phyloP scores from a whole-genome alignment of 257 asterid genomes.

The Fraxinus cuspidata region DNA sequence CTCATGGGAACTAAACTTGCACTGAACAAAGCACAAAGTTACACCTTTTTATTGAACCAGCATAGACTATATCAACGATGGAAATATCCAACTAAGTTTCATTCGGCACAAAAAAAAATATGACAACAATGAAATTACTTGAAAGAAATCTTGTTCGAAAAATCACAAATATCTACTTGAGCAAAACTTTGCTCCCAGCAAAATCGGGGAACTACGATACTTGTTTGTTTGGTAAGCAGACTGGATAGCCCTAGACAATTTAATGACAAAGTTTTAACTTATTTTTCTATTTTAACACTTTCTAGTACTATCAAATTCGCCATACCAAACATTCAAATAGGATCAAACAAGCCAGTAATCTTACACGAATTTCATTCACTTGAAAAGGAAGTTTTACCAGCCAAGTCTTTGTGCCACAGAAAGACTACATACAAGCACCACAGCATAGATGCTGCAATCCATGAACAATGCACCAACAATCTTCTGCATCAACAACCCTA shows the following conservation, averaged over 20 bases:
- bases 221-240: neutral
- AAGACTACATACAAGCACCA: slow-evolving; percentile 57
- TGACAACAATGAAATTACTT: neutral
- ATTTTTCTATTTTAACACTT: neutral
- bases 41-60: neutral
- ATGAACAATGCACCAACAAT: slow-evolving; percentile 54
- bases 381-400: slow-evolving; percentile 23
- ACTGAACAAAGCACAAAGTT: neutral
- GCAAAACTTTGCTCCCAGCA: neutral
- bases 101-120: neutral
- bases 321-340: neutral
- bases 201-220: neutral
- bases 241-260: neutral
- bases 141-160: neutral
- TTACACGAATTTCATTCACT: neutral
- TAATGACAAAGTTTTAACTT: neutral
- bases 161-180: neutral
- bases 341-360: neutral
- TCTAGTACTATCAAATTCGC: neutral
- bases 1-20: neutral
- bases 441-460: slow-evolving; percentile 67
- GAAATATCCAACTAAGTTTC: no score
- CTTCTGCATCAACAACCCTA: slow-evolving; percentile 50
- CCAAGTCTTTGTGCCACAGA: slow-evolving; percentile 40
- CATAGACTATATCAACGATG: neutral